Base-by-base conservation (phyloP, 225 moss, liverwort and hornwort genomes). In the Antitrichia curtipendula region DNA sequence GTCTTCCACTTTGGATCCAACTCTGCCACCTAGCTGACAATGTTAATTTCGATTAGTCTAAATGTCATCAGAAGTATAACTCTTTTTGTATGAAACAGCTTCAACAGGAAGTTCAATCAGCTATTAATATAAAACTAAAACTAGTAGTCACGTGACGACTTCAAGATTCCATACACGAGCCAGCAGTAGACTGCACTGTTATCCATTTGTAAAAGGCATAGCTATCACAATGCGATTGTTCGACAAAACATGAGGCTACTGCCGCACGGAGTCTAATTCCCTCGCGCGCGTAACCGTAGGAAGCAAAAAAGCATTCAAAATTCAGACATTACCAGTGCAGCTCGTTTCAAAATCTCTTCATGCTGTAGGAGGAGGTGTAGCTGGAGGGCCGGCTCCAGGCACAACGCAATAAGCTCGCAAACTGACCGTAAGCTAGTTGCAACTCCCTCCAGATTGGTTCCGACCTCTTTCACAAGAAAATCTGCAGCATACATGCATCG, bases 1-100 rank as follows among this genome's bases (percentile, higher is more conserved):
- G 40, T 86, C 90, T 77, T 93, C 90, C n/a, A 90, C 40, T 86
- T 93, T 88, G 84, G 77, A 92, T 84, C 91, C 93, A 74, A 92
- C 89, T 72, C 81, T 87, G 56, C 86, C 89, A 84, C 93, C 93
- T 92, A 89, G 81, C 93, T 93, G 88, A 85, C 61, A 81, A 90
- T 47, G 47, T 36, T 65, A 41, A 66, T 64, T 77, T 84, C 59
- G 82, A 60, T 88, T 66, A 85, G 76, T 81, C 25, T 75, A 43
- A 62, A 72, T 32, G 40, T 40, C 34, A 73, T 78, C 77, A 59
- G 58, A 61, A 58, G 32, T 38, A 31, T 22, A 61, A 54, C 14
- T 54, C 7, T 53, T 40, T 64, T 80, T 32, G 70, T 11, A 36
- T 75, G 19, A 59, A 77, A 50, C 27, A 25, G 41, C 29, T 78